Conservation (phyloP, 2,329 filamentous ascomycete genomes). For the Fusarium buharicum region DNA sequence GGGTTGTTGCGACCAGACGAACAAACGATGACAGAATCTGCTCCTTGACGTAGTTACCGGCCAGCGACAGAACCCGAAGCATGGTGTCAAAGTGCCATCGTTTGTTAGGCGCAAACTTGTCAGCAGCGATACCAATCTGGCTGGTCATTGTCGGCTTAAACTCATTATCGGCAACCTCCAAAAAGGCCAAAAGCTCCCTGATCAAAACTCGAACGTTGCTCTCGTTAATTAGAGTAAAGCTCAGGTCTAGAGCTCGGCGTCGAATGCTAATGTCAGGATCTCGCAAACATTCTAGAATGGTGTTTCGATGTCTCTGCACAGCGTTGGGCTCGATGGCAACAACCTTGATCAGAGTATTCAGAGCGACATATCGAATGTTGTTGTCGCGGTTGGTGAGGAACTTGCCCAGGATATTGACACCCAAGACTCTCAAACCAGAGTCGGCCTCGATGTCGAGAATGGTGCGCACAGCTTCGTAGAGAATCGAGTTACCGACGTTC, state of each 20-base stretch:
- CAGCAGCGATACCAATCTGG: slow-evolving; percentile 96
- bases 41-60: slow-evolving; percentile 97
- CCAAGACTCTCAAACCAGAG: slow-evolving; percentile 90
- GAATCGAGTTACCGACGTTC: slow-evolving; percentile 97
- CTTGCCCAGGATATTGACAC: slow-evolving; percentile 98
- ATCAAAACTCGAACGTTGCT: slow-evolving; percentile 94
- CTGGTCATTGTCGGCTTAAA: slow-evolving; percentile 99
- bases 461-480: slow-evolving; percentile 96
- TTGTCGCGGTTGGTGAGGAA: slow-evolving; percentile 99
- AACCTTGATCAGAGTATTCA: slow-evolving; percentile 98
- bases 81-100: slow-evolving; percentile 99
- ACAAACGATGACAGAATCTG: slow-evolving; percentile 98
- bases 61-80: slow-evolving; percentile 90
- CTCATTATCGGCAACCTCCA: slow-evolving; percentile 97
- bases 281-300: slow-evolving; percentile 92
- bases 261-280: slow-evolving; percentile 99
- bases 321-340: slow-evolving; percentile 98
- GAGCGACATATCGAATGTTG: slow-evolving; percentile 97
- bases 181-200: slow-evolving; percentile 89
- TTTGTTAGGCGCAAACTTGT: slow-evolving; percentile 96
- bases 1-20: slow-evolving; percentile 91
- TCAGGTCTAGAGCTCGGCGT: slow-evolving; percentile 92
- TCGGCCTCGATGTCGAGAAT: slow-evolving; percentile 99
- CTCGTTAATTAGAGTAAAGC: slow-evolving; percentile 98
- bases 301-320: slow-evolving; percentile 96